Conservation (phyloP, 176 grass and related monocot genomes). For the Juncus effusus region DNA sequence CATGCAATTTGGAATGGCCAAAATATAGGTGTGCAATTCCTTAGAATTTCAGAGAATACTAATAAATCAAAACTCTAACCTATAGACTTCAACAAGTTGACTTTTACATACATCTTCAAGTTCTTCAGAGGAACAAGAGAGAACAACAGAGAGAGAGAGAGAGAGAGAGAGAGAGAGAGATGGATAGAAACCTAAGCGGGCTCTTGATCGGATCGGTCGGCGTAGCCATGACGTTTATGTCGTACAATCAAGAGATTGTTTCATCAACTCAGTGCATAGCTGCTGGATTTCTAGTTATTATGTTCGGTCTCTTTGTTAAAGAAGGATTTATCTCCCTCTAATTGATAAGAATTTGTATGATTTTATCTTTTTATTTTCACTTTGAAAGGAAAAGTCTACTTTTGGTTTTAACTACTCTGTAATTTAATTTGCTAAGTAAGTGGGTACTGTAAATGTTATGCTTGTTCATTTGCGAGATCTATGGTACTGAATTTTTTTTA, state of each 20-base stretch:
- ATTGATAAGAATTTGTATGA: neutral
- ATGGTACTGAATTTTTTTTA: no score
- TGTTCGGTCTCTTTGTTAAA: constrained; percentile 80
- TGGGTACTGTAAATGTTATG: no score
- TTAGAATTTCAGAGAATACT: neutral
- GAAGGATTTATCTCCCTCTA: constrained; percentile 87
- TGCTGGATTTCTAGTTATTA: constrained; percentile 55
- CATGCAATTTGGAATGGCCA: no score
- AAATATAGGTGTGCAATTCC: neutral
- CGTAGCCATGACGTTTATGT: constrained; percentile 69
- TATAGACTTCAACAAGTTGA: constrained; percentile 36
- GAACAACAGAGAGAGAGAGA: neutral
- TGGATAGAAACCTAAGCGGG: constrained; percentile 69
- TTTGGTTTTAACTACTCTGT: no score
- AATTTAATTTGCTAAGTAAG: no score
- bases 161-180: constrained; percentile 10
- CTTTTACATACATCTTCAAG: constrained; percentile 5
- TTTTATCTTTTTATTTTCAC: no score
- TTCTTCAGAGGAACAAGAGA: neutral
- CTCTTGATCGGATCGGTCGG: constrained; percentile 80
- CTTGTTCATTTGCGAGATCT: no score
- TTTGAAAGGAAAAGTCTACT: no score
- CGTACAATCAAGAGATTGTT: constrained; percentile 67
- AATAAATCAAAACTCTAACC: neutral
- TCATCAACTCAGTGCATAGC: constrained; percentile 79